Percentiles rank a stretch among this genome's conserved stretches.
Evolutionary conservation across 2,329 filamentous ascomycete species (phyloP).

Genomic region (Nemania sp.): DNA sequence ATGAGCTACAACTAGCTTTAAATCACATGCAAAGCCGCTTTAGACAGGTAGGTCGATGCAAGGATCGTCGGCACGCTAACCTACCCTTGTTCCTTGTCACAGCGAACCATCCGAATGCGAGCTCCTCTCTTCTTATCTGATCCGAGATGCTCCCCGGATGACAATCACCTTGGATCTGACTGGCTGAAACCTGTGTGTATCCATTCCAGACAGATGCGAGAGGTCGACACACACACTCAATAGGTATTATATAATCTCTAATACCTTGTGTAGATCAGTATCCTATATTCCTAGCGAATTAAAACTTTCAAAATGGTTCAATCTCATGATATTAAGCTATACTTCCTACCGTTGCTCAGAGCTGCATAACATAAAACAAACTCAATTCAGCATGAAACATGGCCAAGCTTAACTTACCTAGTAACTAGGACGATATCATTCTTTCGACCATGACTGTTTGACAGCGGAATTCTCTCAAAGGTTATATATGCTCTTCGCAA

Average conservation of each 20-base stretch:
- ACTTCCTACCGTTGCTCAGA: not conserved
- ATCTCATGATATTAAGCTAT: not conserved
- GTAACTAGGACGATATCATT: not conserved
- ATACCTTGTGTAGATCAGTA: not conserved
- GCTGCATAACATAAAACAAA: slow-evolving; percentile 4
- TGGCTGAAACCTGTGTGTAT: slow-evolving; percentile 20
- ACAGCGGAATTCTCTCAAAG: slow-evolving; percentile 2
- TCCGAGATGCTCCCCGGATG: slow-evolving; percentile 33
- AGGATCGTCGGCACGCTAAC: slow-evolving; percentile 24
- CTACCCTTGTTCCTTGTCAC: slow-evolving; percentile 5
- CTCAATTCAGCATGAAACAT: not conserved
- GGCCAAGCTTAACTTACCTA: too few relatives aligned
- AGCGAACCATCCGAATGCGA: slow-evolving; percentile 38
- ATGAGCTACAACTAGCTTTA: not conserved
- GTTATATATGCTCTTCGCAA: not conserved
- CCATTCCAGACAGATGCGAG: slow-evolving; percentile 14
- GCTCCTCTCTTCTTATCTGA: slow-evolving; percentile 37
- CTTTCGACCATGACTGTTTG: not conserved
- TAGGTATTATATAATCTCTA: not conserved
- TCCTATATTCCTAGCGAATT: too few relatives aligned
- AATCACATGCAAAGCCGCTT: not conserved
- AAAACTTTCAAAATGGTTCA: not conserved
- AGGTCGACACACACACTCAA: not conserved
- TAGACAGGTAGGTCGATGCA: slow-evolving; percentile 4
- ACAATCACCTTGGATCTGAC: slow-evolving; percentile 34